Base-by-base conservation (phyloP, 2,329 filamentous ascomycete species). In the Cadophora malorum region DNA sequence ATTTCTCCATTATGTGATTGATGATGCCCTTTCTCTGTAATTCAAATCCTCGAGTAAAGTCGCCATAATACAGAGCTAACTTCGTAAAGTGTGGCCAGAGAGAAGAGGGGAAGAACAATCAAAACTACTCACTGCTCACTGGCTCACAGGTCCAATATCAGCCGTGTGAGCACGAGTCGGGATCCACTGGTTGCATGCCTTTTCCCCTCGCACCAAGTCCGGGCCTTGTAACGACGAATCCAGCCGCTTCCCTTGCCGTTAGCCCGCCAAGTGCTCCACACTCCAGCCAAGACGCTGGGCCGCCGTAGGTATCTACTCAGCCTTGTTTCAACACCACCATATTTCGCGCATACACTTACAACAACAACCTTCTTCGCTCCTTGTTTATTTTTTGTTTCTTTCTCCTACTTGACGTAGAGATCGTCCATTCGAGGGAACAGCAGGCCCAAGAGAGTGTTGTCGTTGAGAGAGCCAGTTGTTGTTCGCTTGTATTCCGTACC, bases 271-370 rank as follows among this genome's bases (percentile, higher is more conserved):
- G 58, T 28, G 16, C 41, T 62, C 41, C 45, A 62, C 59, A 49
- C 19, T 28, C 41, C 41, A 49, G 45, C 59, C 59, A 59, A 59
- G 56, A 35, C 10, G 35, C 56, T 62, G 45, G 58, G 58, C 59
- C 41, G 25, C 59, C 38, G 59, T 31, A 49, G 23, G n/a, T 49
- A n/a, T 21, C 38, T 62, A 62, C 59, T 50, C 59, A 62, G 59
- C 59, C 59, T 62, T 62, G 59, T 62, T 62, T 62, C 59, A 62
- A 50, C 45, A 35, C 23, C 58, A 55, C n/a, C 19, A 33, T 62
- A 62, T 62, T 62, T 62, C 59, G 41, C 59, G 38, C 59, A 62
- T 62, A 59, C 41, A 49, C 59, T 31, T 21, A 50, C 59, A 49
- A 16, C 41, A 62, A 50, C 41, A 33, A 49, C 28, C 58, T 28